Evolutionary conservation across 2,329 filamentous ascomycete species (phyloP), one percentile per base, ranked within the genome.

Genomic region (Orbilia javanica): DNA sequence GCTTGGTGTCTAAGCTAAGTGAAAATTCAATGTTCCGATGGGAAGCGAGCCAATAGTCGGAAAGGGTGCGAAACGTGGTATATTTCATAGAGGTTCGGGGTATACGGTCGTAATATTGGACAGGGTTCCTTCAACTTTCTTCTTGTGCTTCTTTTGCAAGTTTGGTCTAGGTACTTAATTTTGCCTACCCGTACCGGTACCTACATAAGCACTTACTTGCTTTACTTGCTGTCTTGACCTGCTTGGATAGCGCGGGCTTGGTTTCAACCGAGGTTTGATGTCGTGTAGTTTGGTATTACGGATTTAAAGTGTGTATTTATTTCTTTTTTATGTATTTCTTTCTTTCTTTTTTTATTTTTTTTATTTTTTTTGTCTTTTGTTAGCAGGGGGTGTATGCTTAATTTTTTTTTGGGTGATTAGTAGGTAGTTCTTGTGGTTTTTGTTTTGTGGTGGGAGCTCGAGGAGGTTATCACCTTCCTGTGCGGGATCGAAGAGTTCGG

Each of bases 401-500:
- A 31, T 4, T 31, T 7, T 31, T 31, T 4, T 31, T 7, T 31
- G 3, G 29, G 29, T 31, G 29, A 39, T 39, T 39, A 39, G 34
- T 39, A 34, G 34, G 4, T 39, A 39, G 6, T 8, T 11, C 7
- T 39, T 8, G 6, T 39, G 7, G 42, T 4, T 46, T 46, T 20
- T 42, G 3, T 36, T 20, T 20, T 15, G 55, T 8, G 57, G 4
- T 27, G 5, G 18, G 44, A 48, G 44, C 10, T 13, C 10, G 44
- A 11, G 44, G 18, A 22, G 18, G n/a, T 15, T 27, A 3, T 36
- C 52, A 77, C 73, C 73, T 77, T 77, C 73, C 73, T 11, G 15
- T 62, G 29, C 67, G n/a, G 50, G 73, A 44, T 31, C 52, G 66
- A 77, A 36, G 73, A 77, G 73, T 69, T 69, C 72, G 34, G 25